Evolutionary conservation across 2,329 filamentous ascomycete genomes (phyloP), one percentile per base, ranked within the genome.

Genomic region (Thermothelomyces thermophilus): DNA sequence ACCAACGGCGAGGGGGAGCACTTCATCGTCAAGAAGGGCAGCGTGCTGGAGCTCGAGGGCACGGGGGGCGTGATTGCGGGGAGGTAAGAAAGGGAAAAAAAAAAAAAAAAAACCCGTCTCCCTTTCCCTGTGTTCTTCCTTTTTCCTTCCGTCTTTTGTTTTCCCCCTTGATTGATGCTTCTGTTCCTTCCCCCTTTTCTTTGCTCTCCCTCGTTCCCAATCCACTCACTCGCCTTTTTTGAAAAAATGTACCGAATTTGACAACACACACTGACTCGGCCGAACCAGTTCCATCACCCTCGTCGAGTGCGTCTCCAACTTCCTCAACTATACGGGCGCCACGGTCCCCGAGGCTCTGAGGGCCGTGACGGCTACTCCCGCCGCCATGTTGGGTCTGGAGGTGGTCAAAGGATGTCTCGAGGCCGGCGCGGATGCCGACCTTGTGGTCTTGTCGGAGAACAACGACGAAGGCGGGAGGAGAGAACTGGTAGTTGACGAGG

Each of bases 271-370:
- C n/a, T n/a, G n/a, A n/a, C n/a, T n/a, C n/a, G n/a, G n/a, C n/a
- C n/a, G n/a, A n/a, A n/a, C 1, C 40, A 84, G 80, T 58, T 82
- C 82, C 36, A 82, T 84, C 46, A 83, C 84, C 6, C 73, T 94
- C n/a, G 76, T 90, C 35, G 85, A 91, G 59, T 93, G 88, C 60
- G 81, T 90, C 48, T 85, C 82, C 62, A 93, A 93, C 66, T 90
- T 93, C 65, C 72, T 88, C 58, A 77, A 76, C 51, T 91, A 84
- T 83, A 83, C 83, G 1, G 84, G 83, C 13, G 77, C 80, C 5
- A 75, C 74, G 31, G 75, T 90, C 31, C 79, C 85, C 0, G 76
- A 83, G 61, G 86, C 84, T 1, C 68, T 93, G 40, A 79, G 77
- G 55, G 79, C 86, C 8, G 87, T 90, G 26, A 93, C 88, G 0